Conservation (phyloP, 1,284 basidiomycete species). For the Chondrostereum purpureum region DNA sequence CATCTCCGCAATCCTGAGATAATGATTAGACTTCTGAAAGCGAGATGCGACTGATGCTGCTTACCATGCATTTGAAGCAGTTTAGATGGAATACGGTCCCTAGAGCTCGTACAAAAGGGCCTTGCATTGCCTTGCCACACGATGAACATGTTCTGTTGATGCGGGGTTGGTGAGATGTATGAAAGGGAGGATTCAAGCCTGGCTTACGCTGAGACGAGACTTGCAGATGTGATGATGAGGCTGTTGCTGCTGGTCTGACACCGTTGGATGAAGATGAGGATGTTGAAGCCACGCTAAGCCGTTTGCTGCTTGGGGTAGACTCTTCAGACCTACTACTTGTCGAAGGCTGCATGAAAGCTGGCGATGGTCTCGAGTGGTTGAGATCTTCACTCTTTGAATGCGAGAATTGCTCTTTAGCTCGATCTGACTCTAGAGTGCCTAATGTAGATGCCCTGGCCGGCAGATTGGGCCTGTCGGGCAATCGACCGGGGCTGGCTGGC, state of each 20-base stretch:
- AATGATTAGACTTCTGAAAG: conserved; percentile 10
- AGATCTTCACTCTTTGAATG: conserved; percentile 68
- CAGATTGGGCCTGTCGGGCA: conserved; percentile 6
- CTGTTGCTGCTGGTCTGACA: conserved; percentile 39
- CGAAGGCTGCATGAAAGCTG: conserved; percentile 40
- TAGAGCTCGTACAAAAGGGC: conserved; percentile 94
- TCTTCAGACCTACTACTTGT: conserved; percentile 44
- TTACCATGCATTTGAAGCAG: conserved; percentile 94
- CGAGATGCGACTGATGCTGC: conserved; percentile 10
- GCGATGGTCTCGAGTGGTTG: conserved; percentile 51
- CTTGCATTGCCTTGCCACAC: conserved; percentile 76
- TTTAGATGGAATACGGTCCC: conserved; percentile 93
- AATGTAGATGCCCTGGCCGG: conserved; percentile 9
- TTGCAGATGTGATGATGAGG: conserved; percentile 34
- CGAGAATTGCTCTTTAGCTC: conserved; percentile 2
- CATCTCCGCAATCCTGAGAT: conserved; percentile 86
- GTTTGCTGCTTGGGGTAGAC: conserved; percentile 39
- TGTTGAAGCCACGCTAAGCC: conserved; percentile 46
- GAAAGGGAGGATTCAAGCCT: too few relatives aligned
- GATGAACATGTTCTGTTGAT: conserved; percentile 57
- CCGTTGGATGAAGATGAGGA: conserved; percentile 38
- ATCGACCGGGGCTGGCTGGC: conserved; percentile 4
- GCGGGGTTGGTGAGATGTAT: conserved; percentile 16
- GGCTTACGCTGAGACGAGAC: conserved; percentile 40
- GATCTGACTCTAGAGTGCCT: conserved; percentile 8